phyloP scores from a whole-genome alignment of 176 grass and related monocot genomes.

The Bromus sterilis region DNA sequence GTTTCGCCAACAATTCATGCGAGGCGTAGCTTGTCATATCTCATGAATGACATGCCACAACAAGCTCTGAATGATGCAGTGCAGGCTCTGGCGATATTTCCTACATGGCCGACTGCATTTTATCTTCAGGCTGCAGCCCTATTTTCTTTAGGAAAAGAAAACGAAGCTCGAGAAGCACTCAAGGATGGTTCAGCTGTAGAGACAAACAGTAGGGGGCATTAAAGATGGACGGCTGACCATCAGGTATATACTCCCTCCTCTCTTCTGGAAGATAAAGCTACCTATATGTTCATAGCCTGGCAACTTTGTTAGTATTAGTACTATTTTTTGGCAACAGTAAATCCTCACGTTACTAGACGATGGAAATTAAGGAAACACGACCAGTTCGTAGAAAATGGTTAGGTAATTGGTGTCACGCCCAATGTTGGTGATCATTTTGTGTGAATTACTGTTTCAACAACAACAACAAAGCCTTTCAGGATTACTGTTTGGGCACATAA shows the following conservation, averaged over 20 bases:
- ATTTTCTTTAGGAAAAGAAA: conserved; percentile 43
- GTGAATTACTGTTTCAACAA: no score
- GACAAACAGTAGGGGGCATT: conserved; percentile 19
- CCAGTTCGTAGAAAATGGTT: background rate
- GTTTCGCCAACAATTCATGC: conserved; percentile 53
- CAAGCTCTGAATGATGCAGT: conserved; percentile 50
- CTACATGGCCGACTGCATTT: conserved; percentile 57
- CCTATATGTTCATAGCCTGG: background rate
- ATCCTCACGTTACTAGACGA: no score
- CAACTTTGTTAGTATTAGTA: background rate
- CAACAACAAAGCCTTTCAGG: no score
- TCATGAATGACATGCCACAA: conserved; percentile 54
- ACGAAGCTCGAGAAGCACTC: conserved; percentile 41
- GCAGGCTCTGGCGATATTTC: conserved; percentile 47
- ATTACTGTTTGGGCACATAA: no score
- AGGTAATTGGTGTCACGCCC: background rate
- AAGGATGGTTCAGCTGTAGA: conserved; percentile 54
- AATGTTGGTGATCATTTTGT: background rate
- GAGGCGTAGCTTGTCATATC: conserved; percentile 46
- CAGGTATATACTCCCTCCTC: background rate
- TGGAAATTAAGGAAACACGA: background rate
- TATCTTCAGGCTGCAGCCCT: conserved; percentile 52
- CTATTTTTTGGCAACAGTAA: no score
- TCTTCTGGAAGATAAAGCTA: background rate
- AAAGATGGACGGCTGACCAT: conserved; percentile 7